Base-by-base conservation (phyloP, 2,329 filamentous ascomycete genomes). In the Fusarium sp. region DNA sequence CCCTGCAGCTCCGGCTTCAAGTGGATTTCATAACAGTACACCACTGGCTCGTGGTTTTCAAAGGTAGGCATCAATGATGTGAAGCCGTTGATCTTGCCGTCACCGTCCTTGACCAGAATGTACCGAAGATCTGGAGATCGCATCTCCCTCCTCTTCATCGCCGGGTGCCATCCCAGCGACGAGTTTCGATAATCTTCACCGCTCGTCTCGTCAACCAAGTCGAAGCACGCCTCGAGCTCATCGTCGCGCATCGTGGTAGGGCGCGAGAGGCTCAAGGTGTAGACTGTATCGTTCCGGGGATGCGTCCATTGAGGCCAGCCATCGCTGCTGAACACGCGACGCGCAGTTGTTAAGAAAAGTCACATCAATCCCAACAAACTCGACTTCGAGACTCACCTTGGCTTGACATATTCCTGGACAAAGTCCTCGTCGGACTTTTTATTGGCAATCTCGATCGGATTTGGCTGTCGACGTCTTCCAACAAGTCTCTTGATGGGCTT, bases 21-120 rank as follows among this genome's bases (percentile, higher is more conserved):
- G 78, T 96, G 93, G 38, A 96, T 90, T 82, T 96, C 93, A 80
- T 95, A 96, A 80, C 93, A 92, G 81, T 95, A 96, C 22, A 95
- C 79, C 3, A 95, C 93, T 0, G 91, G 86, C 68, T 90, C 83
- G 2, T 87, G 87, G 70, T 91, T 90, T 78, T 94, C 92, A 76
- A 89, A 89, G 2, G 91, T 92, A n/a, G 92, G 88, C 91, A 93
- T 92, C 77, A 94, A 85, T n/a, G 91, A 93, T 1, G 88, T 86
- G 77, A 94, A 93, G 6, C 86, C 91, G 20, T 82, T 80, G 10
- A 92, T 72, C 13, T 27, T 45, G 29, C 50, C 68, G 13, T 76
- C 64, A 7, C 66, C 68, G 22, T 79, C 80, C 70, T 85, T 86
- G 58, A 93, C 87, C 5, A 95, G 82, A 9, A 95, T 84, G 80